These are phyloP conservation scores for Ceratocystis colombiana DNA, from an alignment of 2,329 filamentous ascomycete genomes.

Conservation along the genomic window DNA sequence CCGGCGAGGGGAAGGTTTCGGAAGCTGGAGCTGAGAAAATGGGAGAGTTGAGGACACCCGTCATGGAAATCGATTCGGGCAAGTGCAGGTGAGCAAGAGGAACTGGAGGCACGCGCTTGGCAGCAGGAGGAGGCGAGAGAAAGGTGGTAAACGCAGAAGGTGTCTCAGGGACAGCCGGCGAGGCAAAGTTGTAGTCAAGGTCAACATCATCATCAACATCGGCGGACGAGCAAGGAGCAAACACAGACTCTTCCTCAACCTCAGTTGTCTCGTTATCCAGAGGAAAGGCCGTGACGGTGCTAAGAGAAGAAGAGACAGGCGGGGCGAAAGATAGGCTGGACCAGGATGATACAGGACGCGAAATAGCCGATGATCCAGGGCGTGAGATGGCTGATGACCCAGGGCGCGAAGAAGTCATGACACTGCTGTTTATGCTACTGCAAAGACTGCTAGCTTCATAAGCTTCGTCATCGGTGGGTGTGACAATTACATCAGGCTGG, in stretches of 20 bases:
- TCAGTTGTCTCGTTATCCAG: background rate
- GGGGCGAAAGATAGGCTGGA: conserved; percentile 17
- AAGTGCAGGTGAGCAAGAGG: conserved; percentile 6
- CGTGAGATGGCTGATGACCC: background rate
- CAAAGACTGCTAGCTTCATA: background rate
- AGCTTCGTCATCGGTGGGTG: conserved; percentile 20
- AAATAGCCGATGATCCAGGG: background rate
- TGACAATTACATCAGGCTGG: conserved; percentile 21
- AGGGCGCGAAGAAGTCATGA: background rate
- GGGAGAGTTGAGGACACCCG: conserved; percentile 20
- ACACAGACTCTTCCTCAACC: background rate
- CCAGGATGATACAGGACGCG: conserved; percentile 19
- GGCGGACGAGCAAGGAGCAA: conserved; percentile 6
- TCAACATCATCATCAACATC: conserved; percentile 43
- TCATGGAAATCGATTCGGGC: conserved; percentile 5
- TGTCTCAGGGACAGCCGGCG: conserved; percentile 39
- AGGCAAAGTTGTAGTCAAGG: conserved; percentile 51
- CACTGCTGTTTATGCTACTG: background rate
- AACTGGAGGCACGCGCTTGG: conserved; percentile 33
- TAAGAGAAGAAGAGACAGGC: conserved; percentile 11
- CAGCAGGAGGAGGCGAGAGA: conserved; percentile 46
- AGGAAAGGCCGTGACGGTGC: conserved; percentile 11
- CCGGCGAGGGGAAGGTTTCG: background rate
- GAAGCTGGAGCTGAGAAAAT: conserved; percentile 15
- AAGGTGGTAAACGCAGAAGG: conserved; percentile 36